Conservation (phyloP, 768 basidiomycete species). For the Tulasnella calospora region DNA sequence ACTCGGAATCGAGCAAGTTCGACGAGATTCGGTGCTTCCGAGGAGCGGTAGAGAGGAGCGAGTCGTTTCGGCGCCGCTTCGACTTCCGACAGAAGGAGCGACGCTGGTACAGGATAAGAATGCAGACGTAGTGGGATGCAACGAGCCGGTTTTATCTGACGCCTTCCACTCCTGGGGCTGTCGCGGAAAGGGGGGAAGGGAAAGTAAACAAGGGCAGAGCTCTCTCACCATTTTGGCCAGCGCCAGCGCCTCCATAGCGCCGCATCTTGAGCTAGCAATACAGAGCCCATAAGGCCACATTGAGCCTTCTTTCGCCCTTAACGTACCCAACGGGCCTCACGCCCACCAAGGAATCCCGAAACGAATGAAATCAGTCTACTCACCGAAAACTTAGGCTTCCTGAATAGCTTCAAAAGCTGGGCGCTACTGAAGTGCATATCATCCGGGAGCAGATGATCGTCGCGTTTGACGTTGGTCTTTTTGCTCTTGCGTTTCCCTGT, state of each 20-base stretch:
- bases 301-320: background rate
- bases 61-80: background rate
- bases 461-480: constrained; percentile 57
- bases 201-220: background rate
- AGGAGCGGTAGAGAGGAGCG: background rate
- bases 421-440: constrained; percentile 96
- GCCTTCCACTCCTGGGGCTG: background rate
- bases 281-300: background rate
- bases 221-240: constrained; percentile 26
- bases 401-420: constrained; percentile 84
- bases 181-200: constrained; percentile 6
- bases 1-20: background rate
- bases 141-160: background rate
- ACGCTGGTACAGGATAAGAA: background rate
- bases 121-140: background rate
- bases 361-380: constrained; percentile 34
- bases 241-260: constrained; percentile 49
- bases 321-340: background rate
- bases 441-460: constrained; percentile 79
- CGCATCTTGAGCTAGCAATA: constrained; percentile 77
- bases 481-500: constrained; percentile 44
- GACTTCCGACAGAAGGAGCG: constrained; percentile 2
- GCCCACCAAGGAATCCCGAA: background rate
- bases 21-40: background rate
- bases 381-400: constrained; percentile 94